Conservation (phyloP, 805 yeast species). For the Huiozyma naganishii region DNA sequence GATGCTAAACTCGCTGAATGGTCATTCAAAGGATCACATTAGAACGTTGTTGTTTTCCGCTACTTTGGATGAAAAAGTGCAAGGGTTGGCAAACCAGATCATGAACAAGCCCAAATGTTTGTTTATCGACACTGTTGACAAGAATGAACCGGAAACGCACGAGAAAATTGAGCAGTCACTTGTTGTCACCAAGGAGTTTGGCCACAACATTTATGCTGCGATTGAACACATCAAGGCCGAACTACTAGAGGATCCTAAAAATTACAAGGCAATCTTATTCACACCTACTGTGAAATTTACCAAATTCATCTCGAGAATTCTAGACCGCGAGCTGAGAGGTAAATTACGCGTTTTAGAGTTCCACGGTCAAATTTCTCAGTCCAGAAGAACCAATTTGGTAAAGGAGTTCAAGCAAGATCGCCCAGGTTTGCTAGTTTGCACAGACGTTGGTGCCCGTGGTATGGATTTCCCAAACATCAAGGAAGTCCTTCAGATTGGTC, state of each 20-base stretch:
- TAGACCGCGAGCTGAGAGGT: slow-evolving; percentile 24
- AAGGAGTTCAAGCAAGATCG: slow-evolving; percentile 38
- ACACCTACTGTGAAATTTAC: slow-evolving; percentile 68
- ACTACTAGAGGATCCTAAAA: slow-evolving; percentile 20
- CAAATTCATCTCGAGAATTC: slow-evolving; percentile 40
- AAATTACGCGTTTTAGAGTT: slow-evolving; percentile 31
- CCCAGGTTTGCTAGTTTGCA: slow-evolving; percentile 58
- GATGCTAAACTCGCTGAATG: slow-evolving; percentile 30
- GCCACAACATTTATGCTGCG: slow-evolving; percentile 51
- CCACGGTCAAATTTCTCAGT: slow-evolving; percentile 71
- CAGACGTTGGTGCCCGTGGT: slow-evolving; percentile 95
- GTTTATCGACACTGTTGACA: slow-evolving; percentile 64
- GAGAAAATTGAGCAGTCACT: slow-evolving; percentile 65
- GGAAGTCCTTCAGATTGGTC: slow-evolving; percentile 75
- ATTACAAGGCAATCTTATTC: slow-evolving; percentile 74
- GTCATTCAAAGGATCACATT: slow-evolving; percentile 29
- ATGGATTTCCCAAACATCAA: slow-evolving; percentile 87
- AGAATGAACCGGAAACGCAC: slow-evolving; percentile 66
- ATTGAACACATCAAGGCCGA: slow-evolving; percentile 37
- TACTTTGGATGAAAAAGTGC: slow-evolving; percentile 64
- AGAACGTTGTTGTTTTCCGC: slow-evolving; percentile 81
- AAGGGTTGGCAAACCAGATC: slow-evolving; percentile 48
- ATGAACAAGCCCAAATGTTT: slow-evolving; percentile 43
- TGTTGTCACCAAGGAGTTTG: slow-evolving; percentile 42
- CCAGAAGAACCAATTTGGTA: slow-evolving; percentile 51